phyloP scores from a whole-genome alignment of 805 yeast species.

The Candida tibetensis region DNA sequence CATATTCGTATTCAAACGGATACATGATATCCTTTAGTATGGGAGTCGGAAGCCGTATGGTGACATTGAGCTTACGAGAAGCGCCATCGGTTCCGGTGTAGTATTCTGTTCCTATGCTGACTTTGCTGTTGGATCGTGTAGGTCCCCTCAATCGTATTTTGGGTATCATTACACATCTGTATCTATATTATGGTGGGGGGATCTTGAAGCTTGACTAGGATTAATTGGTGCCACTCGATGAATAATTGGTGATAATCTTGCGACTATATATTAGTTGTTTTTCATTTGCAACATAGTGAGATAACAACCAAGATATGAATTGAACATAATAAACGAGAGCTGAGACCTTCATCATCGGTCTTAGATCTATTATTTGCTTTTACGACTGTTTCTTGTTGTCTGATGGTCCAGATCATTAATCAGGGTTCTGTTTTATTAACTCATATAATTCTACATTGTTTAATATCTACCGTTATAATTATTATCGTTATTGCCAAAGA shows the following conservation, averaged over 20 bases:
- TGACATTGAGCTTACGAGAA: not conserved
- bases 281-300: too few species aligned
- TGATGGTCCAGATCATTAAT: too few species aligned
- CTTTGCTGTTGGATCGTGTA: conserved; percentile 6
- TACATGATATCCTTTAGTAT: conserved; percentile 1
- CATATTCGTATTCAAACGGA: conserved; percentile 1
- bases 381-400: too few species aligned
- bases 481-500: not conserved
- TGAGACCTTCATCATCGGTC: too few species aligned
- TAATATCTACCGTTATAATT: not conserved
- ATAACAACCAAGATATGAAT: too few species aligned
- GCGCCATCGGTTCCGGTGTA: not conserved
- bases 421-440: too few species aligned
- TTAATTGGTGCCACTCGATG: too few species aligned
- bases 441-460: too few species aligned
- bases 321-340: too few species aligned
- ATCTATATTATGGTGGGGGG: not conserved
- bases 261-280: too few species aligned
- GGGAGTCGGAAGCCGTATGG: conserved; percentile 6
- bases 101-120: conserved; percentile 4
- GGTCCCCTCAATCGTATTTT: conserved; percentile 11
- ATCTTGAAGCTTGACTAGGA: not conserved
- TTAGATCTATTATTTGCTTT: too few species aligned
- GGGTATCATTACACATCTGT: conserved; percentile 7
- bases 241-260: too few species aligned